These are phyloP conservation scores for Mucor racemosus DNA, from an alignment of 371 early-diverging fungal species.

Conservation along the genomic window DNA sequence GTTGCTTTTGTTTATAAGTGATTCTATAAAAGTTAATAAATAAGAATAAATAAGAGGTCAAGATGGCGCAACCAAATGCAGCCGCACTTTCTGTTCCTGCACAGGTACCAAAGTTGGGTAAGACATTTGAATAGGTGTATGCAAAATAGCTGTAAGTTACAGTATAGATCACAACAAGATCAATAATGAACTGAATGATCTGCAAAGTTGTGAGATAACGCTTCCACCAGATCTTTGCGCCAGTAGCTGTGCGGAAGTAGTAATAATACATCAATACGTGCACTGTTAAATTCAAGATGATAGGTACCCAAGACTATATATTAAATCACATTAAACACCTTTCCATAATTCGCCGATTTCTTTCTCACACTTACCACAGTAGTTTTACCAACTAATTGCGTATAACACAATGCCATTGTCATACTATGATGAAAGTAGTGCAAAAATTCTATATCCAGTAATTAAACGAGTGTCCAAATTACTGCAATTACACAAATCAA, in stretches of 20 bases:
- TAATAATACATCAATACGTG: slow-evolving; percentile 92
- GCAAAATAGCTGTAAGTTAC: slow-evolving; percentile 77
- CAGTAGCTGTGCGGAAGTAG: slow-evolving; percentile 84
- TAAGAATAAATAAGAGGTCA: slow-evolving; percentile 79
- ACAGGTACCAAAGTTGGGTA: slow-evolving; percentile 76
- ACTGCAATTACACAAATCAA: not conserved
- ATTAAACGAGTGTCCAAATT: not conserved
- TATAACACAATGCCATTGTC: slow-evolving; percentile 82
- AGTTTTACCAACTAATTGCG: slow-evolving; percentile 76
- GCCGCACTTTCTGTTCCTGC: slow-evolving; percentile 79
- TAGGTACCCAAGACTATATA: slow-evolving; percentile 70
- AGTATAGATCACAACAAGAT: slow-evolving; percentile 73
- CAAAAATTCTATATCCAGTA: slow-evolving; percentile 58
- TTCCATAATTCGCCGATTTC: no score
- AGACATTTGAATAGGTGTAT: slow-evolving; percentile 55
- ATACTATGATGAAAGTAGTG: slow-evolving; percentile 87
- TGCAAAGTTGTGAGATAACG: slow-evolving; percentile 85
- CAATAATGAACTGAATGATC: slow-evolving; percentile 87
- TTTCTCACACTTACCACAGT: slow-evolving; percentile 62
- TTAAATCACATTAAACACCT: no score
- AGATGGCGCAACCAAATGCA: slow-evolving; percentile 73
- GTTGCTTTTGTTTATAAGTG: slow-evolving; percentile 60
- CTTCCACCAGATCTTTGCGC: slow-evolving; percentile 90
- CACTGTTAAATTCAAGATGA: slow-evolving; percentile 81
- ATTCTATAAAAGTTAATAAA: slow-evolving; percentile 86